Conservation (phyloP, 768 basidiomycete species). For the Calvatia gigantea region DNA sequence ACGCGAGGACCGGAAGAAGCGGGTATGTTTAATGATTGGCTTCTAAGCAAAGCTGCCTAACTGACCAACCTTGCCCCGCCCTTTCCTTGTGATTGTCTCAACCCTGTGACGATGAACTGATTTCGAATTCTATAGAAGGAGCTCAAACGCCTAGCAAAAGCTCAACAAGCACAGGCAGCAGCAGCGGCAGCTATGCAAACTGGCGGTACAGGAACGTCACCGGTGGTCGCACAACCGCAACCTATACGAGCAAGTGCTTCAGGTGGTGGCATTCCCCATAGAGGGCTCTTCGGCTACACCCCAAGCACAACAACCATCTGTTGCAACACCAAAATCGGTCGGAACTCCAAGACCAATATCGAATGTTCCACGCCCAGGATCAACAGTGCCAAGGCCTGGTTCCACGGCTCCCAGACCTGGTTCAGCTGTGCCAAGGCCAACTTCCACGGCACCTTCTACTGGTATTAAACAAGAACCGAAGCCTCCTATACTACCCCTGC, state of each 20-base stretch:
- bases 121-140: conserved; percentile 51
- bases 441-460: conserved; percentile 19
- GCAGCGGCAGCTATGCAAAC: conserved; percentile 4
- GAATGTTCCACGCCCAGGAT: conserved; percentile 21
- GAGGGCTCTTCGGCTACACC: conserved; percentile 15
- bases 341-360: conserved; percentile 34
- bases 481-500: conserved; percentile 20
- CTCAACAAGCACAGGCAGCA: conserved; percentile 28
- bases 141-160: conserved; percentile 63
- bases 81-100: conserved; percentile 10
- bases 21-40: conserved; percentile 43
- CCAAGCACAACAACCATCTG: conserved; percentile 16
- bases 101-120: conserved; percentile 3
- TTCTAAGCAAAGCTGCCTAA: background rate
- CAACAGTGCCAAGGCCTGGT: conserved; percentile 21
- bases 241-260: conserved; percentile 6
- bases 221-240: conserved; percentile 12
- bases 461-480: conserved; percentile 1
- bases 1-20: conserved; percentile 72
- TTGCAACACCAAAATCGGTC: conserved; percentile 29
- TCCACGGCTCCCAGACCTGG: conserved; percentile 24
- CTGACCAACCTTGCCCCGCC: conserved; percentile 8
- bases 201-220: conserved; percentile 11
- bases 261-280: background rate
- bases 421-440: conserved; percentile 26